These are phyloP conservation scores for Linnemannia elongata DNA, from an alignment of 192 early-diverging fungal species.

Conservation along the genomic window DNA sequence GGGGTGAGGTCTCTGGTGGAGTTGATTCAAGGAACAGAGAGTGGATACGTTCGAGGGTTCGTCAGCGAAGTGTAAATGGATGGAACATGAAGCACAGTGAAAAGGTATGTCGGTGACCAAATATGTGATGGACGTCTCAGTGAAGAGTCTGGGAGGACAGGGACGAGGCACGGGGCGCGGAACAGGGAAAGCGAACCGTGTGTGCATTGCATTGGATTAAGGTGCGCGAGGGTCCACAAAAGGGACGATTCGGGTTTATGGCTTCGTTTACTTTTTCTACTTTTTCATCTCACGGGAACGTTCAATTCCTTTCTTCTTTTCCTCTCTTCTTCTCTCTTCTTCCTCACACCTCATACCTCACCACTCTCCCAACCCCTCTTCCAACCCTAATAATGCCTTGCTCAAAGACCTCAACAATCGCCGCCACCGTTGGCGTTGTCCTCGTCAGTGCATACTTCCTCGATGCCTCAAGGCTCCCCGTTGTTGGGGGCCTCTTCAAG, in stretches of 20 bases:
- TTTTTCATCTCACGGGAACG: too few relatives aligned
- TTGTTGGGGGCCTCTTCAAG: constrained; percentile 21
- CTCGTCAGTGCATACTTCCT: constrained; percentile 23
- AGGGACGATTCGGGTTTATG: neutral
- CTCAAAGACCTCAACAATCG: constrained; percentile 18
- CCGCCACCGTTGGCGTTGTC: constrained; percentile 16
- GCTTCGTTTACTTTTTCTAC: neutral
- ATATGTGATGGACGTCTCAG: neutral
- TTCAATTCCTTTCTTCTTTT: neutral
- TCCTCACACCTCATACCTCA: neutral
- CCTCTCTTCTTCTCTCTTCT: neutral
- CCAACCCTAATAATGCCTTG: neutral
- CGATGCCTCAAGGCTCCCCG: constrained; percentile 13
- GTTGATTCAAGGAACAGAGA: too few relatives aligned
- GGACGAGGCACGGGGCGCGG: too few relatives aligned
- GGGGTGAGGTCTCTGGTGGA: too few relatives aligned
- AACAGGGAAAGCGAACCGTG: too few relatives aligned
- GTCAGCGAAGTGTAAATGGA: too few relatives aligned
- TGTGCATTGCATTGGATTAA: too few relatives aligned
- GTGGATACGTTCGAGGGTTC: too few relatives aligned
- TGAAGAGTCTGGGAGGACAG: neutral
- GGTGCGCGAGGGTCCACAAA: neutral
- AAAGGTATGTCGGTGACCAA: neutral
- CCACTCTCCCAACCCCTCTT: neutral
- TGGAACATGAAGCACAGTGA: too few relatives aligned